Evolutionary conservation across 192 early-diverging fungal genomes (phyloP).

Genomic region (Backusella morwellensis): DNA sequence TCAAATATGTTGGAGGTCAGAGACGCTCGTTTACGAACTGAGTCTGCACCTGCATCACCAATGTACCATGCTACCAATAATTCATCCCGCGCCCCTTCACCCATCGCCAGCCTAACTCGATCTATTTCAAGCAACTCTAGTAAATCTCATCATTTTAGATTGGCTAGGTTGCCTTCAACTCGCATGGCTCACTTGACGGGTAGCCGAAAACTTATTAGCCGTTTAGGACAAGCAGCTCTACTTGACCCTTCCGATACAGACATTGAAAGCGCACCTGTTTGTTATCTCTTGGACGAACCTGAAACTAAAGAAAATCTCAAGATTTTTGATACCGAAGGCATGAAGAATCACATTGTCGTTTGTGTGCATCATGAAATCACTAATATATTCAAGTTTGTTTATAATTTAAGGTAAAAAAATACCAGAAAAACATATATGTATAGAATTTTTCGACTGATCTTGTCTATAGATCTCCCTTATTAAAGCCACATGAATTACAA

Average conservation of each 20-base stretch:
- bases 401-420: slow-evolving; percentile 22
- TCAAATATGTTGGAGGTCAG: neutral
- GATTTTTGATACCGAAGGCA: slow-evolving; percentile 18
- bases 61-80: neutral
- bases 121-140: neutral
- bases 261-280: slow-evolving; percentile 1
- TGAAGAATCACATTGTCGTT: slow-evolving; percentile 42
- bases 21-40: neutral
- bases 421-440: neutral
- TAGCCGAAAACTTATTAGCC: slow-evolving; percentile 19
- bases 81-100: neutral
- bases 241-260: slow-evolving; percentile 8
- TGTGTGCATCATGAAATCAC: slow-evolving; percentile 40
- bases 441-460: neutral
- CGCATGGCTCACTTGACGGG: slow-evolving; percentile 24
- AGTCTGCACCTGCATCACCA: neutral
- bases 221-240: neutral
- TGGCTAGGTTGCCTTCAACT: slow-evolving; percentile 14
- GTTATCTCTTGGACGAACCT: slow-evolving; percentile 24
- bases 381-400: slow-evolving; percentile 36
- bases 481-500: slow-evolving; percentile 40
- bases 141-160: slow-evolving; percentile 8
- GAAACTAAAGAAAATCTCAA: slow-evolving; percentile 18
- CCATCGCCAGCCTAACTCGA: neutral
- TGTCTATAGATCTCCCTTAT: slow-evolving; percentile 34